Percentiles rank a stretch among this genome's conserved stretches.
These are phyloP conservation scores for Dendrobium officinale DNA, from an alignment of 106 monocot genomes.

Conservation along the genomic window DNA sequence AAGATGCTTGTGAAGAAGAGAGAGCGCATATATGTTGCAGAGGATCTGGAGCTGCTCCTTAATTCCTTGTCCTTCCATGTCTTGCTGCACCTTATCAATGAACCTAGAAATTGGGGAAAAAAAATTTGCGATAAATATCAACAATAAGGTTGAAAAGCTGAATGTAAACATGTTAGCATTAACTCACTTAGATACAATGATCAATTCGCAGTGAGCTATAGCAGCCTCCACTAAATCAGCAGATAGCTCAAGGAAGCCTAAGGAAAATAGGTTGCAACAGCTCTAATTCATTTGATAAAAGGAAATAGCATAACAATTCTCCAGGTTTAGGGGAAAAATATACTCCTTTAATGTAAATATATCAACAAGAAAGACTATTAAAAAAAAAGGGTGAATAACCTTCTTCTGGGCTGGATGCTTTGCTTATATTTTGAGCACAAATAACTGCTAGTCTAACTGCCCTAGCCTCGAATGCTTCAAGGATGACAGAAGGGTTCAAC, in stretches of 20 bases:
- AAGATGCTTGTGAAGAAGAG: conserved; percentile 68
- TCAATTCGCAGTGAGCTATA: conserved; percentile 81
- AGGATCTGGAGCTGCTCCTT: conserved; percentile 62
- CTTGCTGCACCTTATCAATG: conserved; percentile 59
- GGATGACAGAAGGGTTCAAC: conserved; percentile 67
- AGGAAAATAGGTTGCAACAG: neutral
- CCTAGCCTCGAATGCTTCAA: conserved; percentile 86
- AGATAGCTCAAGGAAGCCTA: conserved; percentile 75
- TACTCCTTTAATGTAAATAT: neutral
- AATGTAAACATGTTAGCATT: neutral
- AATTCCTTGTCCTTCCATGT: conserved; percentile 57
- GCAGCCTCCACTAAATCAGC: conserved; percentile 82
- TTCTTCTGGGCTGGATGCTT: conserved; percentile 53
- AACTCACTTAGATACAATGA: conserved; percentile 89
- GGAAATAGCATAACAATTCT: neutral
- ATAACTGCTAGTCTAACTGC: conserved; percentile 58
- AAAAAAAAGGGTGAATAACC: conserved; percentile 21
- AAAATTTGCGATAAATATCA: neutral
- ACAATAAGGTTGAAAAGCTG: neutral
- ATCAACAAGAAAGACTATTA: neutral
- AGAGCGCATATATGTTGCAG: conserved; percentile 74
- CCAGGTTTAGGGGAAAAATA: neutral
- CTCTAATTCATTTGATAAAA: neutral
- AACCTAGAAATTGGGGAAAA: conserved; percentile 31
- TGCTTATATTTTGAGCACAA: conserved; percentile 71